phyloP scores from a whole-genome alignment of 78 protist species.

The Planoprotostelium fungivorum region DNA sequence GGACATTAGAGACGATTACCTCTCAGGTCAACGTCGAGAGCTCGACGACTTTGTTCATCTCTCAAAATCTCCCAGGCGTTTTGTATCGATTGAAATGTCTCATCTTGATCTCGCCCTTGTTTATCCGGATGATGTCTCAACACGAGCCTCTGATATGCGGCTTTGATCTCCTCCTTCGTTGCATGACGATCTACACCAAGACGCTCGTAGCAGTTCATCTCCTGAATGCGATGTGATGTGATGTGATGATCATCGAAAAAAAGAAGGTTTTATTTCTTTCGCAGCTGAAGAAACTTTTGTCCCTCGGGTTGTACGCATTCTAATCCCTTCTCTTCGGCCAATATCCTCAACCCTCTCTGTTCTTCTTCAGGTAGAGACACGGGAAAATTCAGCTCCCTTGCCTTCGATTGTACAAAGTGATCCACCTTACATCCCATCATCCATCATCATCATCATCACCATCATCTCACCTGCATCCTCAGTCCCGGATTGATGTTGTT shows the following conservation, averaged over 20 bases:
- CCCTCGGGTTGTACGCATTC: neutral
- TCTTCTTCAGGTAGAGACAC: neutral
- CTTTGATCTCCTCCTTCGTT: neutral
- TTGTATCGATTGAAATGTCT: neutral
- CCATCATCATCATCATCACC: too few relatives aligned
- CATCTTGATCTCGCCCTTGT: neutral
- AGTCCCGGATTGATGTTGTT: too few relatives aligned
- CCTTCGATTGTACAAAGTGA: neutral
- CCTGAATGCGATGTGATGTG: too few relatives aligned
- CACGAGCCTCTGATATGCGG: neutral
- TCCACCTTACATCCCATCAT: too few relatives aligned
- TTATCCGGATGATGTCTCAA: neutral
- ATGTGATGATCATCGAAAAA: too few relatives aligned
- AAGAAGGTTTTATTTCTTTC: neutral
- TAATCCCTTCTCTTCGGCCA: neutral
- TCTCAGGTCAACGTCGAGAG: neutral
- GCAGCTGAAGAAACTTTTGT: neutral
- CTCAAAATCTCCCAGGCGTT: neutral
- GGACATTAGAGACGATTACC: neutral
- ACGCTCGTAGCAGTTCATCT: too few relatives aligned
- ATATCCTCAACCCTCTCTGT: neutral
- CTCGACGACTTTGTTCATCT: neutral
- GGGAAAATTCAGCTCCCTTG: neutral
- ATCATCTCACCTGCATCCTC: too few relatives aligned
- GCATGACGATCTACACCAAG: too few relatives aligned